These are phyloP conservation scores for Flaveria floridana DNA, from an alignment of 140 eudicot genomes.

Conservation along the genomic window DNA sequence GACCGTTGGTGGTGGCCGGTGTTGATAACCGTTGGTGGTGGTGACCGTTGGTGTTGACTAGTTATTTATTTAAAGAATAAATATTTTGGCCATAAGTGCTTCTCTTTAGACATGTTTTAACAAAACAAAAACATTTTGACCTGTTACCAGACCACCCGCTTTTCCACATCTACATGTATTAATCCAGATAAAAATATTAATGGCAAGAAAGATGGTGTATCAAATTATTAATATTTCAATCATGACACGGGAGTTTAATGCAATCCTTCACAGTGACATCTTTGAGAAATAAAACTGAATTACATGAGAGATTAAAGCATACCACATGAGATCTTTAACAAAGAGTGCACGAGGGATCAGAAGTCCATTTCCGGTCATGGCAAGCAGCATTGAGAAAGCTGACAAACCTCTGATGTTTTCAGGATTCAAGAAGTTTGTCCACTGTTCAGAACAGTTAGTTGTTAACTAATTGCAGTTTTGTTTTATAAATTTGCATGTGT, in stretches of 20 bases:
- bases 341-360: constrained; percentile 94
- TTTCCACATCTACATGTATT: background rate
- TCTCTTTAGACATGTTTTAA: background rate
- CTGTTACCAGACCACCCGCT: background rate
- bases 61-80: background rate
- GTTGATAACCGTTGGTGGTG: too few species aligned
- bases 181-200: background rate
- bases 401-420: constrained; percentile 91
- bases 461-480: background rate
- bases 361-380: constrained; percentile 92
- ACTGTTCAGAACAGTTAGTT: constrained; percentile 47
- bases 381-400: constrained; percentile 88
- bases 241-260: background rate
- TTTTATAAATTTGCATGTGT: background rate
- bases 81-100: background rate
- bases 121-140: background rate
- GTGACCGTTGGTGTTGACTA: too few species aligned
- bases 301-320: constrained; percentile 28
- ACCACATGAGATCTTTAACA: constrained; percentile 97
- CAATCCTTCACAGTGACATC: background rate
- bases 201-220: background rate
- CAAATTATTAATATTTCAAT: background rate
- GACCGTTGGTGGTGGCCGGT: too few species aligned
- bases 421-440: constrained; percentile 90
- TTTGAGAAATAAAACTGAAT: constrained; percentile 16